Percentiles rank a stretch among this genome's conserved stretches.
phyloP scores from a whole-genome alignment of 495 filamentous ascomycete species.

The Xylaria grammica region DNA sequence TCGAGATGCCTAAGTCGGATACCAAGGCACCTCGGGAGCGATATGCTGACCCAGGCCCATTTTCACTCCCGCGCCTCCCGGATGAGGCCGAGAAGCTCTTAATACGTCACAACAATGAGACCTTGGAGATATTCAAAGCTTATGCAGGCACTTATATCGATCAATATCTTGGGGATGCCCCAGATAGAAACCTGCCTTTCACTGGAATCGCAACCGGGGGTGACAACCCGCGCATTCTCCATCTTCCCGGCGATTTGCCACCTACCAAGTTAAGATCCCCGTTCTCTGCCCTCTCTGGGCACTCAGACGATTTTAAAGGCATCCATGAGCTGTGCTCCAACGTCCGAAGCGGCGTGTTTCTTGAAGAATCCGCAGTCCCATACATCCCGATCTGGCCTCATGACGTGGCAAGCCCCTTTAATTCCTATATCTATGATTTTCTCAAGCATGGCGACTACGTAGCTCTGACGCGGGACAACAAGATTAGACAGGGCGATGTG shows the following conservation, averaged over 20 bases:
- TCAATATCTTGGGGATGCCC: conserved; percentile 58
- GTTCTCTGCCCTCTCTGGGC: conserved; percentile 74
- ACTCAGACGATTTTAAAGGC: conserved; percentile 67
- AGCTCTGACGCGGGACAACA: conserved; percentile 62
- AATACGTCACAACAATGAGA: conserved; percentile 64
- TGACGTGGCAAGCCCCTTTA: conserved; percentile 56
- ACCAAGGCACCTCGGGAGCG: not conserved
- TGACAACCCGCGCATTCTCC: conserved; percentile 6
- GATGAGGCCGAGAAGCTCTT: conserved; percentile 58
- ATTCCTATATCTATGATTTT: conserved; percentile 78
- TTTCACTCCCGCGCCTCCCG: conserved; percentile 69
- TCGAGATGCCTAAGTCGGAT: not conserved
- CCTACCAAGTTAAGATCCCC: conserved; percentile 60
- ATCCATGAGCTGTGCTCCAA: conserved; percentile 68
- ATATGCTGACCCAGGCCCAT: not conserved
- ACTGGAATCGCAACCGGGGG: conserved; percentile 53
- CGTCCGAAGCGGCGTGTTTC: conserved; percentile 67
- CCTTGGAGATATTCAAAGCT: conserved; percentile 64
- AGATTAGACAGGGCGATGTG: conserved; percentile 64
- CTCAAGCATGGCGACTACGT: conserved; percentile 68
- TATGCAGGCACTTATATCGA: conserved; percentile 72
- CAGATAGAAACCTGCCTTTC: conserved; percentile 63
- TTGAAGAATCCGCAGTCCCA: conserved; percentile 74
- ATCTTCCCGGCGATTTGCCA: conserved; percentile 24
- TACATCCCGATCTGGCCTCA: conserved; percentile 63